These are phyloP conservation scores for Phytopythium delawarense DNA, from an alignment of 352 stramenopile species.

Conservation along the genomic window DNA sequence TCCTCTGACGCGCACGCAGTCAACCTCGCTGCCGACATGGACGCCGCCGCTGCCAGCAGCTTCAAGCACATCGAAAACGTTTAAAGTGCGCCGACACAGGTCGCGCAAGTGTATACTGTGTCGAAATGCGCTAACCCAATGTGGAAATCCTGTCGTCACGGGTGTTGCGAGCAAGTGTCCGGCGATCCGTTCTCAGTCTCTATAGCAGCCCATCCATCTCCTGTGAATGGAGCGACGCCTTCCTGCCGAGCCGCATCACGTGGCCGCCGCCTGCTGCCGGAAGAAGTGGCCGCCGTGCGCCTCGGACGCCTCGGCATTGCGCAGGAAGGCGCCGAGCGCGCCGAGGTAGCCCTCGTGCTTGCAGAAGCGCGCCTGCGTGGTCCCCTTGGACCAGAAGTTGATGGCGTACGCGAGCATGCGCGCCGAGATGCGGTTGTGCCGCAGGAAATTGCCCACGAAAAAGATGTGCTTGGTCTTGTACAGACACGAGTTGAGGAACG, in stretches of 20 bases:
- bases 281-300: constrained; percentile 62
- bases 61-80: constrained; percentile 82
- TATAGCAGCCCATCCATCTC: background rate
- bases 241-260: background rate
- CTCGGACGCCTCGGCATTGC: constrained; percentile 71
- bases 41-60: constrained; percentile 22
- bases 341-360: constrained; percentile 98
- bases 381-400: constrained; percentile 97
- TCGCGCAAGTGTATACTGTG: background rate
- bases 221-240: background rate
- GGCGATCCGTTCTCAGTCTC: background rate
- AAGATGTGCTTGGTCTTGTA: constrained; percentile 97
- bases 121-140: background rate
- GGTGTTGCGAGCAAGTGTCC: background rate
- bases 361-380: constrained; percentile 91
- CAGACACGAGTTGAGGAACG: constrained; percentile 98
- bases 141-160: background rate
- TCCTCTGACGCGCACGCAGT: constrained; percentile 13
- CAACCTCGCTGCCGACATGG: constrained; percentile 20
- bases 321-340: constrained; percentile 96
- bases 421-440: constrained; percentile 96
- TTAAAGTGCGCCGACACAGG: constrained; percentile 6
- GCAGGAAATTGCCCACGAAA: constrained; percentile 97
- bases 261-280: constrained; percentile 23
- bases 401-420: constrained; percentile 94